A percentile compares a stretch with the other conserved stretches of the same genome.
Evolutionary conservation across 805 yeast species (phyloP).

Genomic region (Cyberlindnera misumaiensis): DNA sequence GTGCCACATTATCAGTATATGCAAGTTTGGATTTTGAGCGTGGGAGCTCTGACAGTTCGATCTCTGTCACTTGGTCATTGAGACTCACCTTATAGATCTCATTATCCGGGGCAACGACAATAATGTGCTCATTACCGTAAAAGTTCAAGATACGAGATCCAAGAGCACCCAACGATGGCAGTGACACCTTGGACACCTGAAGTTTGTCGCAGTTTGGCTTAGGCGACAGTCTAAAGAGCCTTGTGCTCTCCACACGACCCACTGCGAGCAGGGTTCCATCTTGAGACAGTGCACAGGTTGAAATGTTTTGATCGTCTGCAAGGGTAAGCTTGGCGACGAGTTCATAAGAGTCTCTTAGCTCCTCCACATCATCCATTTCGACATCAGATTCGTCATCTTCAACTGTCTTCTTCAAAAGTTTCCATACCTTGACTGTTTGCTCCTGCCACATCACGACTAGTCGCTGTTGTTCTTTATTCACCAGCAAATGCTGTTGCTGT

Average conservation of each 20-base stretch:
- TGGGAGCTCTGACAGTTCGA: constrained; percentile 34
- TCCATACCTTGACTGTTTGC: constrained; percentile 79
- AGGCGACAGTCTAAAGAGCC: constrained; percentile 57
- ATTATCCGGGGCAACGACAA: constrained; percentile 54
- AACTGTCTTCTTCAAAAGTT: constrained; percentile 31
- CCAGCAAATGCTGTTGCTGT: constrained; percentile 43
- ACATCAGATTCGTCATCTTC: constrained; percentile 21
- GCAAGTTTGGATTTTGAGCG: constrained; percentile 31
- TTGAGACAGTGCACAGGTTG: constrained; percentile 57
- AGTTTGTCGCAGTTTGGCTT: constrained; percentile 28
- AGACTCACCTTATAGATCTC: constrained; percentile 40
- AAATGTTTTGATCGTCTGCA: constrained; percentile 74
- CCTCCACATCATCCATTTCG: constrained; percentile 10
- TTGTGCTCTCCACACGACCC: constrained; percentile 60
- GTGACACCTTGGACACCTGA: constrained; percentile 46
- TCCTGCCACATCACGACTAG: constrained; percentile 75
- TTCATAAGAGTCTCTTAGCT: constrained; percentile 36
- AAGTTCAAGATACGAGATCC: constrained; percentile 57
- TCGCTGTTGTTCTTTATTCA: constrained; percentile 37
- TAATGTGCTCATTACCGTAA: constrained; percentile 36
- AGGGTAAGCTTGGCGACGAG: constrained; percentile 60
- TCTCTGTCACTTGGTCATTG: constrained; percentile 22
- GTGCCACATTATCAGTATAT: constrained; percentile 45
- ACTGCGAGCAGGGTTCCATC: constrained; percentile 66
- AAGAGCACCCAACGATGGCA: constrained; percentile 27